phyloP scores from a whole-genome alignment of 768 basidiomycete genomes.

The Panus rudis region DNA sequence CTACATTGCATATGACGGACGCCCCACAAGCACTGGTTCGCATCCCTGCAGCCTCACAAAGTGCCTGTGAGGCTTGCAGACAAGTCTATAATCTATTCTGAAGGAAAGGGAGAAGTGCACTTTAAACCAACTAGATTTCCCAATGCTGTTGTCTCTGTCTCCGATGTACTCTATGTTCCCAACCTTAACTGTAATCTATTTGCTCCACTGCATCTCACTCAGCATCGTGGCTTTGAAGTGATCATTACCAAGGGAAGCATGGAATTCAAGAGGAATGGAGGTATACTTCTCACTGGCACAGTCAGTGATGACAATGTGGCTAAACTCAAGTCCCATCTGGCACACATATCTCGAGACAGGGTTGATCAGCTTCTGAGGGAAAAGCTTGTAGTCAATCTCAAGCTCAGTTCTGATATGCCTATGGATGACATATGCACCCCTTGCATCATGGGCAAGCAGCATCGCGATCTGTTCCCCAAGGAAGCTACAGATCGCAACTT shows the following conservation, averaged over 20 bases:
- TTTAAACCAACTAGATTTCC: background rate
- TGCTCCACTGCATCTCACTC: background rate
- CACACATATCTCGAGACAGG: background rate
- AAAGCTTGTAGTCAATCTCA: background rate
- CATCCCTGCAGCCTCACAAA: background rate
- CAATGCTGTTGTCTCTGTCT: background rate
- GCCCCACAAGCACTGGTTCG: background rate
- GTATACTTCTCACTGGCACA: background rate
- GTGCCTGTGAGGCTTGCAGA: background rate
- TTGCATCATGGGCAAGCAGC: constrained; percentile 21
- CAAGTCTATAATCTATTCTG: background rate
- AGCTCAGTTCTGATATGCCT: background rate
- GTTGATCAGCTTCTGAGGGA: background rate
- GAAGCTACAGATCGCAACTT: background rate
- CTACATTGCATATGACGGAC: background rate
- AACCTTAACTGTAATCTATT: background rate
- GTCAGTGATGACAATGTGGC: background rate
- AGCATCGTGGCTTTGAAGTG: background rate
- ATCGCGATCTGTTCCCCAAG: constrained; percentile 6
- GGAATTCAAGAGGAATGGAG: background rate
- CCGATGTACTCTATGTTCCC: background rate
- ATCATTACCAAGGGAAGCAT: background rate
- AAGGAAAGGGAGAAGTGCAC: background rate
- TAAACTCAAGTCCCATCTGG: background rate
- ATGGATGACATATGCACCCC: constrained; percentile 7